Conservation (phyloP, 2,329 filamentous ascomycete species). For the Fusarium bactridioides region DNA sequence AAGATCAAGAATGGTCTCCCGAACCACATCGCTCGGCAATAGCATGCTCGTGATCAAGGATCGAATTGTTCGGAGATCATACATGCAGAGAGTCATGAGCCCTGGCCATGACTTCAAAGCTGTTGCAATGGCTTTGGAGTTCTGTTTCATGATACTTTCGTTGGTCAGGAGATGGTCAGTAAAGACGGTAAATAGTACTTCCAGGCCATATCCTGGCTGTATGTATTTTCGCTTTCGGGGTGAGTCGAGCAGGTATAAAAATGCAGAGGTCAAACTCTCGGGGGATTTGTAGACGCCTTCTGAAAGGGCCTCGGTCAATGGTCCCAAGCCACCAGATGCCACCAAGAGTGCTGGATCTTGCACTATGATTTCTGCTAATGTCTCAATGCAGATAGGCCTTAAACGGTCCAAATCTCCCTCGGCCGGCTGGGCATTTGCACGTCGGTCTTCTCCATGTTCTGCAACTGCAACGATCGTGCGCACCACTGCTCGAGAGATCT, state of each 20-base stretch:
- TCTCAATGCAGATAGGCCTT: constrained; percentile 90
- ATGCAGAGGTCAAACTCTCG: constrained; percentile 85
- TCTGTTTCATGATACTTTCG: constrained; percentile 76
- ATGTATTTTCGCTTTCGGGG: constrained; percentile 83
- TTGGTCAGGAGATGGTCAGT: constrained; percentile 78
- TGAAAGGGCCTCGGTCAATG: constrained; percentile 88
- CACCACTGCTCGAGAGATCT: constrained; percentile 86
- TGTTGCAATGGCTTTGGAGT: constrained; percentile 89
- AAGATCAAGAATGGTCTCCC: constrained; percentile 86
- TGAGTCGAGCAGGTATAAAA: constrained; percentile 87
- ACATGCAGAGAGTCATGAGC: constrained; percentile 86
- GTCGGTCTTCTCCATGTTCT: constrained; percentile 84
- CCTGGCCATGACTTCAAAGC: constrained; percentile 95
- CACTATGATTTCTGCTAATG: constrained; percentile 88
- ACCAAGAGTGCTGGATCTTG: constrained; percentile 84
- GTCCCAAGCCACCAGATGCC: constrained; percentile 82
- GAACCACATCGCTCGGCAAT: constrained; percentile 62
- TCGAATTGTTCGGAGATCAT: constrained; percentile 82
- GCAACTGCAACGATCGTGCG: constrained; percentile 91
- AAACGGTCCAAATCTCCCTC: constrained; percentile 86
- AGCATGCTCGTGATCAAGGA: constrained; percentile 76
- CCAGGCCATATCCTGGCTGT: constrained; percentile 87
- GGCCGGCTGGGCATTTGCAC: constrained; percentile 72
- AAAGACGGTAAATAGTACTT: constrained; percentile 89
- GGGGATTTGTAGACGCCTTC: constrained; percentile 93